Conservation (phyloP, 2,329 filamentous ascomycete genomes). For the Calycina herbarum region DNA sequence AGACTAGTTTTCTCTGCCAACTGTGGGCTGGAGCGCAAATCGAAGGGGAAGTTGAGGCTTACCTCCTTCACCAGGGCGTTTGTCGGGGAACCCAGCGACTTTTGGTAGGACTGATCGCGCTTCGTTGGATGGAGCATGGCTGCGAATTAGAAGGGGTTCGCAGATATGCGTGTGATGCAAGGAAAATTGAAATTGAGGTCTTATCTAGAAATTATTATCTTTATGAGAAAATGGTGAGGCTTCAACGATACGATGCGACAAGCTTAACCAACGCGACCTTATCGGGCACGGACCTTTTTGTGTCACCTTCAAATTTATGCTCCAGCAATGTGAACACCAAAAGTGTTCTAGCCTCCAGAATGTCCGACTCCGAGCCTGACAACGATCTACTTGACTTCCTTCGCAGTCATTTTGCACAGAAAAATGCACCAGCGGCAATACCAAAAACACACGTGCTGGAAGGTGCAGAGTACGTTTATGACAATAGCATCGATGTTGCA, state of each 20-base stretch:
- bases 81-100: slow-evolving; percentile 66
- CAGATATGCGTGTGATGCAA: slow-evolving; percentile 1
- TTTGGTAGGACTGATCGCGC: slow-evolving; percentile 58
- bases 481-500: slow-evolving; percentile 91
- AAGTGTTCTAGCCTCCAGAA: slow-evolving; percentile 39
- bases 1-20: background rate
- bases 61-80: slow-evolving; percentile 71
- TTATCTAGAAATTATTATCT: background rate
- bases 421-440: slow-evolving; percentile 51
- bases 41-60: slow-evolving; percentile 33
- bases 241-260: background rate
- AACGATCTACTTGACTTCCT: slow-evolving; percentile 84
- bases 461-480: slow-evolving; percentile 81
- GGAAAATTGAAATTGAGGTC: slow-evolving; percentile 1
- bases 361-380: slow-evolving; percentile 92
- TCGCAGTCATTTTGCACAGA: slow-evolving; percentile 71
- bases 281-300: background rate
- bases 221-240: background rate
- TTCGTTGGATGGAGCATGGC: slow-evolving; percentile 28
- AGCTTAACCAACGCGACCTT: background rate
- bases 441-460: slow-evolving; percentile 81
- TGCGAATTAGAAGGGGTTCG: slow-evolving; percentile 11
- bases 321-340: background rate
- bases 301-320: background rate
- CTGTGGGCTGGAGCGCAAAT: background rate